A percentile compares a stretch with the other conserved stretches of the same genome.
Evolutionary conservation across 805 yeast genomes (phyloP).

Genomic region (Suhomyces sp.): DNA sequence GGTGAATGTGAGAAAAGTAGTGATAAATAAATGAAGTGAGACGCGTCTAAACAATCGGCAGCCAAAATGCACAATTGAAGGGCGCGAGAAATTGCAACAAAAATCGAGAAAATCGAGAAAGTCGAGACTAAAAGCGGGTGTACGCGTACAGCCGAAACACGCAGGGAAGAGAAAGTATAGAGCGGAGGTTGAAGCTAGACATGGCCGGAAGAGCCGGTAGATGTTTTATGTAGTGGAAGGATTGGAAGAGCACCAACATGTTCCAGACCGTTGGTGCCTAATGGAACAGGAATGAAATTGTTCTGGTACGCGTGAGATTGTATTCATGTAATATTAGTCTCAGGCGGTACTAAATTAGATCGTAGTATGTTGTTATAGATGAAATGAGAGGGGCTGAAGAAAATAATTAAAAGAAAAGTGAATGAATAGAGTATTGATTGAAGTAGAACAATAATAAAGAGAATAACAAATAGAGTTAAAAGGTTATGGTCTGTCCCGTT

Average conservation of each 20-base stretch:
- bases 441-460: background rate
- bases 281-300: background rate
- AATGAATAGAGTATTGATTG: background rate
- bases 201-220: background rate
- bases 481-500: too few relatives aligned
- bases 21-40: background rate
- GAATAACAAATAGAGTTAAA: too few relatives aligned
- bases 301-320: background rate
- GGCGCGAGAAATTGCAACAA: background rate
- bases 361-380: background rate
- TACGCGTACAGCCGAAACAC: background rate
- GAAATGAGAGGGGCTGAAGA: background rate
- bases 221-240: too few relatives aligned
- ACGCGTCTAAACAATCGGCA: background rate
- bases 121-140: background rate
- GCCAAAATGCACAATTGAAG: background rate
- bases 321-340: background rate
- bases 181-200: background rate
- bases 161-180: background rate
- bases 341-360: background rate
- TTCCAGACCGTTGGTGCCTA: background rate
- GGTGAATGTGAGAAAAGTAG: background rate
- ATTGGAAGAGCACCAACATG: background rate
- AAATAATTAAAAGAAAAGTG: background rate
- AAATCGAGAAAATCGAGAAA: background rate